phyloP scores from a whole-genome alignment of 257 asterid species.

The Cinchona pubescens region DNA sequence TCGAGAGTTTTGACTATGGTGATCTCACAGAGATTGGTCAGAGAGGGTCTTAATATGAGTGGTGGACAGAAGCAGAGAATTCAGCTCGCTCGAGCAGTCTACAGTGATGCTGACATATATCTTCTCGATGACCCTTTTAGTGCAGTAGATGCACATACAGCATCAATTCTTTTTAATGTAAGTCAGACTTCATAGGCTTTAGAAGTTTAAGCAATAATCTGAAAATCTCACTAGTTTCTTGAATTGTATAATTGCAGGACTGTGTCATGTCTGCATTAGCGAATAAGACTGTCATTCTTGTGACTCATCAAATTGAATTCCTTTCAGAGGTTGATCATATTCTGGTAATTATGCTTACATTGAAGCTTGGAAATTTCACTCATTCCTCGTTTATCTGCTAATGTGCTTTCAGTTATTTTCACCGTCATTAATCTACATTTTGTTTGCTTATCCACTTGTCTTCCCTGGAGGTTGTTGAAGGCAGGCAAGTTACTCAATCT shows the following conservation, averaged over 20 bases:
- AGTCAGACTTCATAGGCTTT: too few species aligned
- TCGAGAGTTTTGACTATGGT: conserved; percentile 54
- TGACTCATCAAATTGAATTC: conserved; percentile 84
- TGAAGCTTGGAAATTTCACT: neutral
- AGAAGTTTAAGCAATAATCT: neutral
- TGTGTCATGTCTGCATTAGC: conserved; percentile 66
- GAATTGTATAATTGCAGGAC: conserved; percentile 39
- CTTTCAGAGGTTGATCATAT: conserved; percentile 54
- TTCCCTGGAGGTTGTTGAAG: conserved; percentile 55
- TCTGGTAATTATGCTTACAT: conserved; percentile 44
- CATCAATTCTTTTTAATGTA: conserved; percentile 61
- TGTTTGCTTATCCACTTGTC: neutral
- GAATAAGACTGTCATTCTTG: conserved; percentile 67
- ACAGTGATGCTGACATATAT: conserved; percentile 64
- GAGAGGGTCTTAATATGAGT: conserved; percentile 74
- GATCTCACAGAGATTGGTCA: conserved; percentile 89
- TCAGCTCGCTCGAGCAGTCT: conserved; percentile 84
- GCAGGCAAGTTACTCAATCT: conserved; percentile 59
- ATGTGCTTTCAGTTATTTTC: neutral
- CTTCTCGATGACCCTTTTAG: conserved; percentile 85
- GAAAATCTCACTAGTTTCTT: neutral
- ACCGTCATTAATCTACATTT: too few species aligned
- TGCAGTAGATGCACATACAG: conserved; percentile 89
- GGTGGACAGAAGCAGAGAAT: conserved; percentile 89
- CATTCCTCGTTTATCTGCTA: neutral